A percentile compares a stretch with the other conserved stretches of the same genome.
Evolutionary conservation across 179 eudicot genomes (phyloP).

Genomic region (Patellifolia procumbens): DNA sequence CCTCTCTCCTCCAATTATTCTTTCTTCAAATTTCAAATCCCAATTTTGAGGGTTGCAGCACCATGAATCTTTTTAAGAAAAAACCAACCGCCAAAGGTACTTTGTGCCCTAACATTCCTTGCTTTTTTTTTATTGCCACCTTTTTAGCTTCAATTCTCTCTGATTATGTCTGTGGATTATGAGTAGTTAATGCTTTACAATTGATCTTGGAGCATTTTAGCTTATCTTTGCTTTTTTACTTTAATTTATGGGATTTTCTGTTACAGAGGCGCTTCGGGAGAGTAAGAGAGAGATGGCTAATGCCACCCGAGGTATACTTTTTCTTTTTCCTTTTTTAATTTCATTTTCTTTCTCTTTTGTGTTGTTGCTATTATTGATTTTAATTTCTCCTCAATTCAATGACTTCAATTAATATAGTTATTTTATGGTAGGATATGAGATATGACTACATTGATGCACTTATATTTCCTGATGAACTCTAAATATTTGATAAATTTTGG

Average conservation of each 20-base stretch:
- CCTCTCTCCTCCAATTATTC: neutral
- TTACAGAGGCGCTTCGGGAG: constrained; percentile 79
- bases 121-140: neutral
- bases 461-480: neutral
- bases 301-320: constrained; percentile 82
- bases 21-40: neutral
- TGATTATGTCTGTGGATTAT: neutral
- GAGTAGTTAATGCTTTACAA: neutral
- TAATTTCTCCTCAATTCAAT: neutral
- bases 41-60: neutral
- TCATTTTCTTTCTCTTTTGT: neutral
- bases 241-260: constrained; percentile 9
- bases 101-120: constrained; percentile 30
- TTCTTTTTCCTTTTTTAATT: neutral
- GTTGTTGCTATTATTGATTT: neutral
- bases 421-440: neutral
- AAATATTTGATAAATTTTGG: neutral
- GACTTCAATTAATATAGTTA: neutral
- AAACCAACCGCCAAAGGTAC: constrained; percentile 88
- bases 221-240: constrained; percentile 5
- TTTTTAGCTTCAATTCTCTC: neutral
- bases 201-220: neutral
- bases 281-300: constrained; percentile 90
- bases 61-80: constrained; percentile 64
- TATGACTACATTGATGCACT: neutral